Conservation (phyloP, 352 stramenopile species). For the Phytophthora foliorum region DNA sequence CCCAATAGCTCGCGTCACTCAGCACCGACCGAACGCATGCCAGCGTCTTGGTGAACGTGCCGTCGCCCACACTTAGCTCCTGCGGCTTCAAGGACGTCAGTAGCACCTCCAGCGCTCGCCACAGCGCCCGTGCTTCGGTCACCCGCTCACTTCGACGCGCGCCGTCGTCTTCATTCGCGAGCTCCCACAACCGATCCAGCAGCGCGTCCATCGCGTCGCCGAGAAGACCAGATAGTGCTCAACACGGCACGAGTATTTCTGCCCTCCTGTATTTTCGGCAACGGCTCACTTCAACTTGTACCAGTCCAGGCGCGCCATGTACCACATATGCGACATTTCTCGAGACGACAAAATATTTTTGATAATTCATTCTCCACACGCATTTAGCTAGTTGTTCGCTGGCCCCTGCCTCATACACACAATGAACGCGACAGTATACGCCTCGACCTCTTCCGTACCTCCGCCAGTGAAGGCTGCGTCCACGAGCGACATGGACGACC, state of each 20-base stretch:
- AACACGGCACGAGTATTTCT: not conserved
- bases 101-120: conserved; percentile 62
- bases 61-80: conserved; percentile 48
- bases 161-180: conserved; percentile 41
- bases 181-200: conserved; percentile 51
- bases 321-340: conserved; percentile 9
- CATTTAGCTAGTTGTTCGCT: conserved; percentile 2
- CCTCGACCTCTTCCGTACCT: conserved; percentile 4
- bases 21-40: conserved; percentile 50
- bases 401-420: conserved; percentile 15
- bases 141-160: conserved; percentile 29
- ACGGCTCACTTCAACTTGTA: conserved; percentile 19
- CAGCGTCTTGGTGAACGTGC: conserved; percentile 52
- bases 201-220: conserved; percentile 45
- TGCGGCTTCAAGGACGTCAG: conserved; percentile 42
- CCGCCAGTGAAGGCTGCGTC: conserved; percentile 30
- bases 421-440: conserved; percentile 18
- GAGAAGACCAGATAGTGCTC: not conserved
- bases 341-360: too few species aligned
- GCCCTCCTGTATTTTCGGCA: not conserved
- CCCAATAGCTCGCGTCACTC: conserved; percentile 42
- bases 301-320: not conserved
- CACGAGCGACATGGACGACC: conserved; percentile 29
- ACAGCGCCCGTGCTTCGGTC: conserved; percentile 58
- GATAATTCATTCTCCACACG: too few species aligned